phyloP scores from a whole-genome alignment of 1,139 yeast species.

The Suhomyces bribrorum region DNA sequence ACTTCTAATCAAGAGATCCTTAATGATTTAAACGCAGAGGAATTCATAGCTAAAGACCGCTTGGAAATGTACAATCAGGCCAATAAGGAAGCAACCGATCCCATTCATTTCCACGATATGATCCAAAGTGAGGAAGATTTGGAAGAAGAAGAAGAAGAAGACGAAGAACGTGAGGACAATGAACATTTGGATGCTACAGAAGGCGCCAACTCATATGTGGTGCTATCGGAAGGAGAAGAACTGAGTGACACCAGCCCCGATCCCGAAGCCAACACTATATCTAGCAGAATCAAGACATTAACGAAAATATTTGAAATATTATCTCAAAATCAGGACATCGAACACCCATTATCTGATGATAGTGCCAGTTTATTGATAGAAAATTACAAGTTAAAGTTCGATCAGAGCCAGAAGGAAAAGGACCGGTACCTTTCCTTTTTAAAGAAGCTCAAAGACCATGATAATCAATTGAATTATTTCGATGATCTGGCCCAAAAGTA shows the following conservation, averaged over 20 bases:
- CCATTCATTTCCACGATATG: slow-evolving; percentile 19
- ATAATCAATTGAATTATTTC: slow-evolving; percentile 17
- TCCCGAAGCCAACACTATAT: slow-evolving; percentile 13
- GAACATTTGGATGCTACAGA: slow-evolving; percentile 4
- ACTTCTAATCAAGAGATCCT: slow-evolving; percentile 16
- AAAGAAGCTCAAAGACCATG: slow-evolving; percentile 55
- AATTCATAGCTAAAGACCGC: slow-evolving; percentile 36
- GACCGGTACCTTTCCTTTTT: slow-evolving; percentile 76
- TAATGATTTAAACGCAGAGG: slow-evolving; percentile 26
- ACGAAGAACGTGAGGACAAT: slow-evolving; percentile 11
- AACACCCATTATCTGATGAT: slow-evolving; percentile 84
- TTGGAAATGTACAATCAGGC: slow-evolving; percentile 29
- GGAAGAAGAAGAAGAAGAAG: slow-evolving; percentile 21
- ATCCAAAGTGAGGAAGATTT: slow-evolving; percentile 19
- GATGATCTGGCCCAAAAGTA: slow-evolving; percentile 12
- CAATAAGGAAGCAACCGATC: slow-evolving; percentile 14
- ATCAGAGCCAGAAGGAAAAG: slow-evolving; percentile 73
- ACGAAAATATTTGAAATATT: slow-evolving; percentile 61
- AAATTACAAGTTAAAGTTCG: slow-evolving; percentile 71
- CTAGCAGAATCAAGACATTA: slow-evolving; percentile 18
- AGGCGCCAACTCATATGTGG: slow-evolving; percentile 35
- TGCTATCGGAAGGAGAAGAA: slow-evolving; percentile 24
- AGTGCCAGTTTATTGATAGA: slow-evolving; percentile 71
- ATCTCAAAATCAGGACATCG: slow-evolving; percentile 69
- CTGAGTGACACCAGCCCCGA: slow-evolving; percentile 9